These are phyloP conservation scores for Neophaeococcomyces aloes DNA, from an alignment of 2,329 filamentous ascomycete genomes.

Conservation along the genomic window DNA sequence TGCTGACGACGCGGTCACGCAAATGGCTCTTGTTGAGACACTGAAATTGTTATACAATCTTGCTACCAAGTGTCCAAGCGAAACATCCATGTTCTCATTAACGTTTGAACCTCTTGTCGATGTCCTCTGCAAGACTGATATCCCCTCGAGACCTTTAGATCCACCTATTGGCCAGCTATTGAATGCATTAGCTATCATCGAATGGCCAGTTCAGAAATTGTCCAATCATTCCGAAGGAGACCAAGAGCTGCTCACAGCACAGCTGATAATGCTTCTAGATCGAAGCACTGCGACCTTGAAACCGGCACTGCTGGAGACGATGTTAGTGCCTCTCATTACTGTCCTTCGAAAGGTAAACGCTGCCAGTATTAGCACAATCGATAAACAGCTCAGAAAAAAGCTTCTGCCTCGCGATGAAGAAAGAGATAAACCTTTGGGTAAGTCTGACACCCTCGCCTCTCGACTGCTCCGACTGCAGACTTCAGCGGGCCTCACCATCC, in stretches of 20 bases:
- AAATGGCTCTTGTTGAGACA: conserved; percentile 72
- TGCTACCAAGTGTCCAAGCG: conserved; percentile 59
- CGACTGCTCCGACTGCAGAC: conserved; percentile 68
- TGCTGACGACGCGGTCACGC: conserved; percentile 44
- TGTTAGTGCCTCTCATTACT: conserved; percentile 62
- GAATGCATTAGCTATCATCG: conserved; percentile 71
- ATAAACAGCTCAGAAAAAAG: conserved; percentile 51
- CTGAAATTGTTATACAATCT: conserved; percentile 85
- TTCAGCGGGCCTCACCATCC: conserved; percentile 57
- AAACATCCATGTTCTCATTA: conserved; percentile 51
- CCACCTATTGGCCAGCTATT: conserved; percentile 60
- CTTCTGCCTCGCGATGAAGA: conserved; percentile 71
- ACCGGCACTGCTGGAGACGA: conserved; percentile 60
- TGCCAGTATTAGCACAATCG: conserved; percentile 52
- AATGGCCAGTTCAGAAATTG: conserved; percentile 35
- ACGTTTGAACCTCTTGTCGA: conserved; percentile 60
- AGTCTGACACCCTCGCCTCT: conserved; percentile 61
- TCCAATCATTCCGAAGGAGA: conserved; percentile 29
- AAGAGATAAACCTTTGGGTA: conserved; percentile 65
- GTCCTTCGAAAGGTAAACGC: conserved; percentile 62
- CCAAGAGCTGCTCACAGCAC: conserved; percentile 41
- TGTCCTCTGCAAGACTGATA: conserved; percentile 53
- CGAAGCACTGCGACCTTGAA: conserved; percentile 52
- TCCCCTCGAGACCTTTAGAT: conserved; percentile 57
- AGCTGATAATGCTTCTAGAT: conserved; percentile 61